Evolutionary conservation across 2,329 filamentous ascomycete genomes (phyloP).

Genomic region (Chaetomiaceae sp.): DNA sequence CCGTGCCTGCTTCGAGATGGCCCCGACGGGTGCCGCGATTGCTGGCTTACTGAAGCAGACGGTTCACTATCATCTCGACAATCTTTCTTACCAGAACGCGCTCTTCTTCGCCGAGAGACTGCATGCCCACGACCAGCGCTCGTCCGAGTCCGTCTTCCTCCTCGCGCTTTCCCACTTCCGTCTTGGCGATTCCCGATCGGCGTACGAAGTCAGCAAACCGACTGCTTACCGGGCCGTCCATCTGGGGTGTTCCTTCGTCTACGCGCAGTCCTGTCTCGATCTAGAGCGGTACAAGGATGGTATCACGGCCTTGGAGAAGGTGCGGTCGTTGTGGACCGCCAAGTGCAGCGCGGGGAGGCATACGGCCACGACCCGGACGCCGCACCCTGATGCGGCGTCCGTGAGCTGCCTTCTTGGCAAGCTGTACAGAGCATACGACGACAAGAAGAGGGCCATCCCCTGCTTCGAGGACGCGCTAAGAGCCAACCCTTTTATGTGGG

Average conservation of each 20-base stretch:
- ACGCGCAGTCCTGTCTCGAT: slow-evolving; percentile 79
- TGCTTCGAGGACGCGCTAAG: slow-evolving; percentile 86
- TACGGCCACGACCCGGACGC: slow-evolving; percentile 65
- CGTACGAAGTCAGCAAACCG: slow-evolving; percentile 74
- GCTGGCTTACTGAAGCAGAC: slow-evolving; percentile 52
- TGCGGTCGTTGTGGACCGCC: slow-evolving; percentile 66
- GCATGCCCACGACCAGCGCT: slow-evolving; percentile 74
- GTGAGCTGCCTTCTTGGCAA: slow-evolving; percentile 82
- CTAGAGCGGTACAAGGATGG: slow-evolving; percentile 77
- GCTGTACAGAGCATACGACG: slow-evolving; percentile 75
- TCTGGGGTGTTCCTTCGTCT: slow-evolving; percentile 83
- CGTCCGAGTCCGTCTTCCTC: slow-evolving; percentile 74
- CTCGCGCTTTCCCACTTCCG: slow-evolving; percentile 79
- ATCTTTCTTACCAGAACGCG: slow-evolving; percentile 80
- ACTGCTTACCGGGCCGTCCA: slow-evolving; percentile 66
- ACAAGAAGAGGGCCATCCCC: slow-evolving; percentile 74
- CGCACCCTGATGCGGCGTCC: slow-evolving; percentile 75
- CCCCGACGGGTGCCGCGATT: slow-evolving; percentile 45
- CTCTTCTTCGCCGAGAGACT: slow-evolving; percentile 89
- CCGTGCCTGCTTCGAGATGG: slow-evolving; percentile 36
- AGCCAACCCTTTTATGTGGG: slow-evolving; percentile 95
- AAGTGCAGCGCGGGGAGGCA: slow-evolving; percentile 79
- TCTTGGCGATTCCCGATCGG: slow-evolving; percentile 74
- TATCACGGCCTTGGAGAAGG: slow-evolving; percentile 75
- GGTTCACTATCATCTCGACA: slow-evolving; percentile 73